Evolutionary conservation across 192 early-diverging fungal genomes (phyloP).

Genomic region (Glomus cerebriforme): DNA sequence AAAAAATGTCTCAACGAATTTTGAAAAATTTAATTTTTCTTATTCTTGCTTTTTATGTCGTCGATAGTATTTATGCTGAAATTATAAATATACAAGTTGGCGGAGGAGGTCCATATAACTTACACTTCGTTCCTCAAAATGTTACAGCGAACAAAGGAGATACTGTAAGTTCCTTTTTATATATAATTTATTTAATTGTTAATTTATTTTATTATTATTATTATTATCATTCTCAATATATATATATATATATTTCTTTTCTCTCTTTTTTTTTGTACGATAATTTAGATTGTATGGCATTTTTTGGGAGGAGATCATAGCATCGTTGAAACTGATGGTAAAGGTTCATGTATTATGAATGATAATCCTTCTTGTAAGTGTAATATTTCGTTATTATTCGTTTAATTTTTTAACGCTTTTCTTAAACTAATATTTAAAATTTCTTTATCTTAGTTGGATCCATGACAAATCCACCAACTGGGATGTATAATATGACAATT

Average conservation of each 20-base stretch:
- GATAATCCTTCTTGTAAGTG: not conserved
- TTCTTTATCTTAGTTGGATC: not conserved
- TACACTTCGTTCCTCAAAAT: not conserved
- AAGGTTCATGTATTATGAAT: not conserved
- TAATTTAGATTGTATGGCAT: not conserved
- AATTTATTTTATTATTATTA: too few relatives aligned
- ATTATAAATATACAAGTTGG: not conserved
- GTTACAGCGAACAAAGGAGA: not conserved
- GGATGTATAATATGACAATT: not conserved
- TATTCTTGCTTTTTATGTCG: not conserved
- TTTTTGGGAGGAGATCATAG: not conserved
- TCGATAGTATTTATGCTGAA: not conserved
- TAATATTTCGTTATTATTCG: not conserved
- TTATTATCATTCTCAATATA: too few relatives aligned
- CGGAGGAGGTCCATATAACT: not conserved
- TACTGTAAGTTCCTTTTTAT: not conserved
- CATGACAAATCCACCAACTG: not conserved
- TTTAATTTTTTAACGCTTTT: not conserved
- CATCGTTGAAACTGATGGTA: not conserved
- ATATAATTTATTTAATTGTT: not conserved
- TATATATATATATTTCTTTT: too few relatives aligned
- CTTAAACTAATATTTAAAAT: not conserved
- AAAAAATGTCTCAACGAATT: not conserved
- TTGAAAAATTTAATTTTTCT: not conserved
- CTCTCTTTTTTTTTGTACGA: too few relatives aligned